Evolutionary conservation across 495 filamentous ascomycete species (phyloP).

Genomic region (Venustampulla echinocandica): DNA sequence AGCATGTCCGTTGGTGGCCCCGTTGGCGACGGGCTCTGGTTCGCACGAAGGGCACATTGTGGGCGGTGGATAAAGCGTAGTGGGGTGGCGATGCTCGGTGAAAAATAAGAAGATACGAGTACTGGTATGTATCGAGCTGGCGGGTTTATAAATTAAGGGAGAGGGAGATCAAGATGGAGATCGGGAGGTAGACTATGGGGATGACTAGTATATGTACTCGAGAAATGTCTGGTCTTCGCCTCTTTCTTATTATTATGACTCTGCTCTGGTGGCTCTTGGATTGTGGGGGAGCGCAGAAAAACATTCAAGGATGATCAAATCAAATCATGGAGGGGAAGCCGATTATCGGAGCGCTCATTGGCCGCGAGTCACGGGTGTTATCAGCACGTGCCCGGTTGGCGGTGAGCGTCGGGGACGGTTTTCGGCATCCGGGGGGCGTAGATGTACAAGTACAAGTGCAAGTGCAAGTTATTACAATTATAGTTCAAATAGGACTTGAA

Average conservation of each 20-base stretch:
- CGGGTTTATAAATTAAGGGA: neutral
- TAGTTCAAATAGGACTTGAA: no score
- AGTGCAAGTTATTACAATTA: no score
- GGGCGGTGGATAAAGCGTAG: neutral
- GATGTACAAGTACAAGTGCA: no score
- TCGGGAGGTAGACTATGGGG: neutral
- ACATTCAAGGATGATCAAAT: neutral
- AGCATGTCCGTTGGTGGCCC: conserved; percentile 22
- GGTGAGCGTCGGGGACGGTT: no score
- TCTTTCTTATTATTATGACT: conserved; percentile 2
- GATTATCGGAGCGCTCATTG: neutral
- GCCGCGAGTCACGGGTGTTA: no score
- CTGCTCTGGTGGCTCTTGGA: neutral
- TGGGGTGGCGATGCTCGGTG: neutral
- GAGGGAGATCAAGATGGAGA: neutral
- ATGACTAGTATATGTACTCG: neutral
- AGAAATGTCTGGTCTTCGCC: neutral
- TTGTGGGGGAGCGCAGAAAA: conserved; percentile 1
- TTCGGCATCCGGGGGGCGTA: no score
- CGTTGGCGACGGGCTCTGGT: conserved; percentile 20
- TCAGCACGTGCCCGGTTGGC: no score
- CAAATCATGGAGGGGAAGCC: neutral
- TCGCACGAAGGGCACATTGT: conserved; percentile 29
- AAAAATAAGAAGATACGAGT: neutral
- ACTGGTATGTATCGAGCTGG: no score